Base-by-base conservation (phyloP, 177 flowering plant genomes). In the Vitis hybrid region DNA sequence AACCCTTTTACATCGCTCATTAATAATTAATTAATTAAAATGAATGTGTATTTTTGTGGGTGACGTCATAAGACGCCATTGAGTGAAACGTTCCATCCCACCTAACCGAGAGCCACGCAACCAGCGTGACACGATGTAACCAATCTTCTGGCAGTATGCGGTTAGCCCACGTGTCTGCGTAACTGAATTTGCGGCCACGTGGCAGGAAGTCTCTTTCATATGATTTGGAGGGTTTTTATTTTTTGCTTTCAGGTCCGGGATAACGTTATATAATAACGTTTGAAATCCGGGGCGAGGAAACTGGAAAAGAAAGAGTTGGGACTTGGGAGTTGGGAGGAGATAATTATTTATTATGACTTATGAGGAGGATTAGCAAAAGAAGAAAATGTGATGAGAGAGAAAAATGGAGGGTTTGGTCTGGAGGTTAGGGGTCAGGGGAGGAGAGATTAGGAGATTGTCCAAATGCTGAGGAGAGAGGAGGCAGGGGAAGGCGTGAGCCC, bases 371-470 rank as follows among this genome's bases (percentile, higher is more conserved):
- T 56, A 12, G 17, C 5, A 57, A 11, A 17, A 17, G 60, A 7
- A 57, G 60, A 18, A 9, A 57, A 11, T 17, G 30, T n/a, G 30
- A 57, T 40, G 30, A 57, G 18, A 57, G 19, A 57, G 10, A 24
- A 27, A 27, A 27, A 27, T 27, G 30, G 30, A 27, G 64, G 78
- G 21, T 14, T 62, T 67, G 74, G 78, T 75, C 72, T 75, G 74
- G 40, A 60, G 78, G 74, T 75, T 75, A 67, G 74, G 75, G 71
- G 62, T 75, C 78, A 70, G 17, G 74, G 35, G 59, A 17, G 59
- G 21, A 8, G 52, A 19, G 73, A 70, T 65, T 64, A 70, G 35
- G 73, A 60, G 69, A 64, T 40, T 35, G 75, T 60, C 58, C 32
- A 49, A 56, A 32, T 69, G 77, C 60, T 67, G 27, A 75, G 74